Base-by-base conservation (phyloP, 2,329 filamentous ascomycete species). In the Lachnellula suecica region DNA sequence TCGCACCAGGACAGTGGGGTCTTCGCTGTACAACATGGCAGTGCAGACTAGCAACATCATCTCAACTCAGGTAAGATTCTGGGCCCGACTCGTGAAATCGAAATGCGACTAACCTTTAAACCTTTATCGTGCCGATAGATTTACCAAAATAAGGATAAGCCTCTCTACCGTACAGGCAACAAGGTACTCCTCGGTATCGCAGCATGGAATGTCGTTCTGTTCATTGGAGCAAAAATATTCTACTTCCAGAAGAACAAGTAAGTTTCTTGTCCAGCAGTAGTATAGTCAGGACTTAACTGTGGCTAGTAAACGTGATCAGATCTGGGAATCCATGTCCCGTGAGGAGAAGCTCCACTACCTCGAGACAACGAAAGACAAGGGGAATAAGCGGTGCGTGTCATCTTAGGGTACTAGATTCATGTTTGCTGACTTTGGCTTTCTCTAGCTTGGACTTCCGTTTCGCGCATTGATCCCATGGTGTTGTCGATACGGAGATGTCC, bases 11-110 rank as follows among this genome's bases (percentile, higher is more conserved):
- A 49, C 44, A 31, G 31, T 49, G 4, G 29, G 37, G 17, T 49
- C 81, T 1, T 82, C 79, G 0, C 67, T 81, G 17, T 86, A 85
- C 67, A 86, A 85, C 61, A 77, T 77, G 73, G 71, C 69, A 23
- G 70, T 53, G 15, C 51, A 53, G 25, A 31, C 45, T 13, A 44
- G 45, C 34, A 53, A 47, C 25, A 54, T 57, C 23, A 44, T 51
- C 31, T 46, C 49, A 11, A 45, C 22, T n/a, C 27, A 51, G 40
- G 46, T 53, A n/a, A n/a, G n/a, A n/a, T n/a, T n/a, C n/a, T n/a
- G n/a, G n/a, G n/a, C n/a, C n/a, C n/a, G n/a, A n/a, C n/a, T n/a
- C n/a, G n/a, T n/a, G n/a, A n/a, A n/a, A n/a, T n/a, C n/a, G n/a
- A n/a, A n/a, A n/a, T n/a, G n/a, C n/a, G n/a, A n/a, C n/a, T n/a